A percentile compares a stretch with the other conserved stretches of the same genome.
phyloP scores from a whole-genome alignment of 495 filamentous ascomycete genomes.

The Aspergillus conjunctus region DNA sequence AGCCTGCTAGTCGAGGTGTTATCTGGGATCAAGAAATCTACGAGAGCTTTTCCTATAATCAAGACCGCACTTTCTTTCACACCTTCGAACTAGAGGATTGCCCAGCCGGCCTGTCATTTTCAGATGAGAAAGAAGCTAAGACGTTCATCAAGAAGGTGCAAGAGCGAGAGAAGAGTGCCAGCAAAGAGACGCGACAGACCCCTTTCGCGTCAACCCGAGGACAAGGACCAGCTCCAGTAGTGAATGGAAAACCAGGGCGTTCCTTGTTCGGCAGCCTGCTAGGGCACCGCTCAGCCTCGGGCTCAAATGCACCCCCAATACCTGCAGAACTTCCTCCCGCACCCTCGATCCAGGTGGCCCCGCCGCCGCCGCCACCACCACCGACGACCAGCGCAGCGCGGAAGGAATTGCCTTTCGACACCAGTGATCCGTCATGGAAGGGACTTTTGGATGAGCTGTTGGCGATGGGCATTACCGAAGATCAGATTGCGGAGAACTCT shows the following conservation, averaged over 20 bases:
- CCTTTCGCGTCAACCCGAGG: conserved; percentile 67
- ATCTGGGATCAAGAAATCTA: conserved; percentile 99
- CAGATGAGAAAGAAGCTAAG: conserved; percentile 94
- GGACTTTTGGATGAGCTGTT: conserved; percentile 80
- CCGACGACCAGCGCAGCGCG: conserved; percentile 30
- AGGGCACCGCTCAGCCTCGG: conserved; percentile 68
- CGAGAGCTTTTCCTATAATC: conserved; percentile 90
- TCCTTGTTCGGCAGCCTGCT: conserved; percentile 70
- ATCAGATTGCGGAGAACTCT: conserved; percentile 87
- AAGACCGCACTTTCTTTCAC: conserved; percentile 96
- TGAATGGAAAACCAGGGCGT: conserved; percentile 51
- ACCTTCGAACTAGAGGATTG: conserved; percentile 94
- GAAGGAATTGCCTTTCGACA: conserved; percentile 71
- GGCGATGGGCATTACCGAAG: conserved; percentile 87
- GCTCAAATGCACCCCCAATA: conserved; percentile 50
- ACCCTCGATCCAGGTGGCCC: conserved; percentile 51
- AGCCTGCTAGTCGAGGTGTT: conserved; percentile 83
- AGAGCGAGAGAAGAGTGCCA: conserved; percentile 89
- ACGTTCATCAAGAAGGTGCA: conserved; percentile 94
- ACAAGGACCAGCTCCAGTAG: conserved; percentile 47
- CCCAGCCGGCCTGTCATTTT: conserved; percentile 85
- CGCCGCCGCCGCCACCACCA: conserved; percentile 50
- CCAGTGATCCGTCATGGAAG: conserved; percentile 80
- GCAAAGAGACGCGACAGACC: conserved; percentile 76
- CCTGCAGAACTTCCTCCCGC: conserved; percentile 52